These are phyloP conservation scores for Malus domestica DNA, from an alignment of 306 rosid species.

Conservation along the genomic window DNA sequence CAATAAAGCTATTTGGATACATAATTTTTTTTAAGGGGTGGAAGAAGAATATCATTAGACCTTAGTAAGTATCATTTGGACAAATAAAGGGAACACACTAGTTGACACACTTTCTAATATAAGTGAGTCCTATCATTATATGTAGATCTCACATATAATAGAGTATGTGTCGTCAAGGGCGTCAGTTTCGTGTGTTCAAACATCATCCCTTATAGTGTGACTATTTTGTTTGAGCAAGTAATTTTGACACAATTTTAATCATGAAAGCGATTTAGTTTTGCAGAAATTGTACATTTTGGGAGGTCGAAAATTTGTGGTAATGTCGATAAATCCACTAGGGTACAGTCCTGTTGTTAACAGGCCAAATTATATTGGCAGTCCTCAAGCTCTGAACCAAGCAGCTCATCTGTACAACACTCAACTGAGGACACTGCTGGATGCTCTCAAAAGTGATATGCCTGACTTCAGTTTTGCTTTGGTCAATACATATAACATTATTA, in stretches of 20 bases:
- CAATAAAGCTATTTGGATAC: too few species aligned
- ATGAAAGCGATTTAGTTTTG: neutral
- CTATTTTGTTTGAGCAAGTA: neutral
- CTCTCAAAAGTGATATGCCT: slow-evolving; percentile 13
- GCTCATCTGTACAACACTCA: slow-evolving; percentile 31
- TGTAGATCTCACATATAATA: too few species aligned
- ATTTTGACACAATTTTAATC: neutral
- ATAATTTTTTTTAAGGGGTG: too few species aligned
- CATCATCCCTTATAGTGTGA: too few species aligned
- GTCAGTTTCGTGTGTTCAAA: too few species aligned
- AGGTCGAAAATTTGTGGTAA: slow-evolving; percentile 33
- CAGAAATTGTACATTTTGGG: slow-evolving; percentile 44
- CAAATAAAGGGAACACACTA: too few species aligned
- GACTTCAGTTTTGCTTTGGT: slow-evolving; percentile 27
- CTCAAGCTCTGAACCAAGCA: slow-evolving; percentile 26
- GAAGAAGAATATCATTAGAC: too few species aligned
- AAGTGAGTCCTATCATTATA: too few species aligned
- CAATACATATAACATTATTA: slow-evolving; percentile 34
- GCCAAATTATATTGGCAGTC: slow-evolving; percentile 7
- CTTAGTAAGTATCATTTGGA: too few species aligned
- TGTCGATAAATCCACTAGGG: slow-evolving; percentile 39
- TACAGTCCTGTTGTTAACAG: slow-evolving; percentile 30
- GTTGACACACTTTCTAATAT: too few species aligned
- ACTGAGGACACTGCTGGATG: slow-evolving; percentile 26
- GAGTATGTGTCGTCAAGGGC: too few species aligned